These are phyloP conservation scores for Dillenia turbinata DNA, from an alignment of 164 flowering plant genomes.

Conservation along the genomic window DNA sequence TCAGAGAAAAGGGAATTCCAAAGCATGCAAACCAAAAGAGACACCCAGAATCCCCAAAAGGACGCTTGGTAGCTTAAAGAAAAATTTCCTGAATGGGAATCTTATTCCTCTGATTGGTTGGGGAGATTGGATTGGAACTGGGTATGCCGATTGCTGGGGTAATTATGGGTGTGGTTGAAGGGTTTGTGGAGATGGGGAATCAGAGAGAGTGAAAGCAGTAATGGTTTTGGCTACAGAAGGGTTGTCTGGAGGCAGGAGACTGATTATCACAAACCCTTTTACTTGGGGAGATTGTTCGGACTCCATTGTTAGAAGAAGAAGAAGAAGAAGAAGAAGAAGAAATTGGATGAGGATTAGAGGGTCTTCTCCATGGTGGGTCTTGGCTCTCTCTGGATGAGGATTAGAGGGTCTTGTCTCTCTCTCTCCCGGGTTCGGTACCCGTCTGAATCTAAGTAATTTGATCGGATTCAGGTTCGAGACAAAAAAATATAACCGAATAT, in stretches of 20 bases:
- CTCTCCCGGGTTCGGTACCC: too few species aligned
- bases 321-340: too few species aligned
- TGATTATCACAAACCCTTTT: conserved; percentile 54
- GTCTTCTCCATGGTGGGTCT: too few species aligned
- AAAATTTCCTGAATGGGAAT: conserved; percentile 13
- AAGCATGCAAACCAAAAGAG: conserved; percentile 28
- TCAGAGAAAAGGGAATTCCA: conserved; percentile 20
- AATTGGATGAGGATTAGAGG: too few species aligned
- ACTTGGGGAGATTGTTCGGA: conserved; percentile 18
- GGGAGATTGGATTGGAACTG: conserved; percentile 14
- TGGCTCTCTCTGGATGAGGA: too few species aligned
- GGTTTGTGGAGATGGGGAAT: conserved; percentile 11
- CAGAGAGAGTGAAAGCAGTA: conserved; percentile 48
- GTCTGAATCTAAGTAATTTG: too few species aligned
- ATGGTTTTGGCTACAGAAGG: conserved; percentile 80
- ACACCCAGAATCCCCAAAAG: conserved; percentile 31
- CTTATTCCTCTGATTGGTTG: conserved; percentile 1
- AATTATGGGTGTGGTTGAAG: conserved; percentile 4
- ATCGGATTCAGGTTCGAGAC: too few species aligned
- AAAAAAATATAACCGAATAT: too few species aligned
- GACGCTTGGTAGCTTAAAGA: conserved; percentile 18
- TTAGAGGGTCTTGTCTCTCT: too few species aligned
- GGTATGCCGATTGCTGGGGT: conserved; percentile 1
- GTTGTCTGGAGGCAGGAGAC: conserved; percentile 68
- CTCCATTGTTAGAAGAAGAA: too few species aligned